These are phyloP conservation scores for Lasiosphaeria ovina DNA, from an alignment of 495 filamentous ascomycete species.

Conservation along the genomic window DNA sequence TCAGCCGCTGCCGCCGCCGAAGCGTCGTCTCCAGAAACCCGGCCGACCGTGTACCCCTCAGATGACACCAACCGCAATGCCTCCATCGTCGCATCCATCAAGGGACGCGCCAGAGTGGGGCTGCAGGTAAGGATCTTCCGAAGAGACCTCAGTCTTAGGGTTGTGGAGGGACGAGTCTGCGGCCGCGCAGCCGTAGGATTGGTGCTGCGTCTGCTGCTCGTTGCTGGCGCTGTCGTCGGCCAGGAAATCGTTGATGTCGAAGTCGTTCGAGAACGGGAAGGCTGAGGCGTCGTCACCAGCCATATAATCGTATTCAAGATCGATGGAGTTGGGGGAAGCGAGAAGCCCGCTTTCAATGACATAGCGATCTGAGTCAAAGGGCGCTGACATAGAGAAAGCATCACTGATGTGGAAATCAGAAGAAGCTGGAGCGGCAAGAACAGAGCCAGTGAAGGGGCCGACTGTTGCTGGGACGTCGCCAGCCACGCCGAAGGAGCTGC, in stretches of 20 bases:
- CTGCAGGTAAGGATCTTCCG: slow-evolving; percentile 70
- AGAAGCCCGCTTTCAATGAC: slow-evolving; percentile 74
- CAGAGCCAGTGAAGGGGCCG: slow-evolving; percentile 50
- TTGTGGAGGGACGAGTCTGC: slow-evolving; percentile 43
- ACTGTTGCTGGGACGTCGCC: slow-evolving; percentile 54
- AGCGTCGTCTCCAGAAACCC: slow-evolving; percentile 39
- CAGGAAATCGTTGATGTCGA: slow-evolving; percentile 56
- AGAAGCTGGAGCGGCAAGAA: slow-evolving; percentile 62
- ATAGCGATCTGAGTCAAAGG: slow-evolving; percentile 64
- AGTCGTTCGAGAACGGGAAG: slow-evolving; percentile 49
- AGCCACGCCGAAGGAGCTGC: slow-evolving; percentile 55
- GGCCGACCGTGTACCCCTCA: slow-evolving; percentile 44
- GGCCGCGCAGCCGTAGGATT: slow-evolving; percentile 38
- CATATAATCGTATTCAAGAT: slow-evolving; percentile 81
- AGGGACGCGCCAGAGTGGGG: slow-evolving; percentile 87
- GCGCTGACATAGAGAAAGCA: slow-evolving; percentile 58
- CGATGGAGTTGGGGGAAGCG: slow-evolving; percentile 62
- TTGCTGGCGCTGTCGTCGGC: slow-evolving; percentile 40
- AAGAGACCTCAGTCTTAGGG: slow-evolving; percentile 50
- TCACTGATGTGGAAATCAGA: slow-evolving; percentile 66
- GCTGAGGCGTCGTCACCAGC: slow-evolving; percentile 67
- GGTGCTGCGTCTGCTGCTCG: slow-evolving; percentile 35
- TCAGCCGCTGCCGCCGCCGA: slow-evolving; percentile 31
- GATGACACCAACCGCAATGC: slow-evolving; percentile 68
- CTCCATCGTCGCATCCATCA: slow-evolving; percentile 86